phyloP scores from a whole-genome alignment of 2,329 filamentous ascomycete genomes.

The Chrysosporium queenslandicum region DNA sequence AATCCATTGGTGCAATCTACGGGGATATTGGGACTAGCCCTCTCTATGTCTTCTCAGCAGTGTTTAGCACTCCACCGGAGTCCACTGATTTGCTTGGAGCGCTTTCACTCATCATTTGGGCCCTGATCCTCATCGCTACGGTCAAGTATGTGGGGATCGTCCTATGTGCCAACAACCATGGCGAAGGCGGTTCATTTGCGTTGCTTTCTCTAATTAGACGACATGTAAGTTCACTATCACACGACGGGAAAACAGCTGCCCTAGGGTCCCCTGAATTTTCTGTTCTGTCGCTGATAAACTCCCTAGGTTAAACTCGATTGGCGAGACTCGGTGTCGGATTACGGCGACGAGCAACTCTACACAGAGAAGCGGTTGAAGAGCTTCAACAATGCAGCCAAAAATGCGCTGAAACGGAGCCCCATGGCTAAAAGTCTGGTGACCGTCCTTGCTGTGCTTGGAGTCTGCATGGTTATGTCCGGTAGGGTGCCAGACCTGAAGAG shows the following conservation, averaged over 20 bases:
- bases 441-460: slow-evolving; percentile 35
- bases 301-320: slow-evolving; percentile 43
- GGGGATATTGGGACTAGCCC: slow-evolving; percentile 51
- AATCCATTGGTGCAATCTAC: slow-evolving; percentile 49
- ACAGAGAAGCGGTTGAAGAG: slow-evolving; percentile 35
- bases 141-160: slow-evolving; percentile 49
- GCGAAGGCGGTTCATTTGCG: slow-evolving; percentile 49
- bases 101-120: slow-evolving; percentile 47
- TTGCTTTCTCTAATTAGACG: slow-evolving; percentile 45
- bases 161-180: slow-evolving; percentile 46
- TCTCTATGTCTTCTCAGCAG: slow-evolving; percentile 48
- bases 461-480: slow-evolving; percentile 44
- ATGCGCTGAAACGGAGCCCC: slow-evolving; percentile 39
- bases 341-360: slow-evolving; percentile 41
- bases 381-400: slow-evolving; percentile 37
- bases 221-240: slow-evolving; percentile 43
- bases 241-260: no score
- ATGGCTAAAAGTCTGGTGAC: slow-evolving; percentile 42
- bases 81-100: slow-evolving; percentile 44
- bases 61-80: slow-evolving; percentile 39
- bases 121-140: slow-evolving; percentile 47
- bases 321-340: slow-evolving; percentile 40
- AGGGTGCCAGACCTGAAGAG: slow-evolving; percentile 2
- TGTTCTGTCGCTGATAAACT: not conserved
- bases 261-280: not conserved